These are phyloP conservation scores for Hirschioporus abietinus DNA, from an alignment of 768 basidiomycete genomes.

Conservation along the genomic window DNA sequence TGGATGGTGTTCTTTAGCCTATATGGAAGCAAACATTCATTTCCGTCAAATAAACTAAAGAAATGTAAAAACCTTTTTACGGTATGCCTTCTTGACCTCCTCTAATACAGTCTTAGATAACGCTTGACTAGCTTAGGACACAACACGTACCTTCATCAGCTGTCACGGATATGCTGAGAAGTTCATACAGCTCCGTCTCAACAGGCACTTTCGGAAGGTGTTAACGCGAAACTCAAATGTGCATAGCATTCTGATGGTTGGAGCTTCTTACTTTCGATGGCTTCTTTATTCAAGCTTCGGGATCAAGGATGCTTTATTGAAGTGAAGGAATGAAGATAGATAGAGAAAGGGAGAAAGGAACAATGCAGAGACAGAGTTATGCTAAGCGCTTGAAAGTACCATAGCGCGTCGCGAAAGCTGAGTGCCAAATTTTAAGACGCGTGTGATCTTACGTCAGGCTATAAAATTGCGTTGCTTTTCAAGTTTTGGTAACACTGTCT, in stretches of 20 bases:
- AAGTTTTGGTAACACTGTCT: background rate
- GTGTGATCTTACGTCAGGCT: background rate
- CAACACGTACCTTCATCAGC: slow-evolving; percentile 62
- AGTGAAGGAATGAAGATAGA: background rate
- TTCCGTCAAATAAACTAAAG: slow-evolving; percentile 13
- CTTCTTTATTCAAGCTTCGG: slow-evolving; percentile 22
- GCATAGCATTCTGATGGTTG: background rate
- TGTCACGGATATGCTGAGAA: slow-evolving; percentile 65
- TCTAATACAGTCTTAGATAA: slow-evolving; percentile 31
- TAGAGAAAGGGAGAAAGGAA: background rate
- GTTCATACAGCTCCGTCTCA: slow-evolving; percentile 81
- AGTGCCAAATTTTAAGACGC: slow-evolving; percentile 7
- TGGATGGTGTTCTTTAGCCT: slow-evolving; percentile 88
- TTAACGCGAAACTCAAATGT: slow-evolving; percentile 12
- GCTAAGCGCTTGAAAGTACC: background rate
- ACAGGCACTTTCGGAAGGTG: slow-evolving; percentile 46
- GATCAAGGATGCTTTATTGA: slow-evolving; percentile 12
- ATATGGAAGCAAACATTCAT: slow-evolving; percentile 16
- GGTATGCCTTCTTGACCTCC: slow-evolving; percentile 93
- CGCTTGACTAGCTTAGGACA: slow-evolving; percentile 6
- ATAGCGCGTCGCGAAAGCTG: background rate
- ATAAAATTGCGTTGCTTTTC: background rate
- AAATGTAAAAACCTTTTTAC: slow-evolving; percentile 64
- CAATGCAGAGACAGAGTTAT: background rate
- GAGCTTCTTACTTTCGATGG: slow-evolving; percentile 21